Evolutionary conservation across 345 rosid species (phyloP), one percentile per base, ranked within the genome.

Genomic region (Eucalyptus dawsonii): DNA sequence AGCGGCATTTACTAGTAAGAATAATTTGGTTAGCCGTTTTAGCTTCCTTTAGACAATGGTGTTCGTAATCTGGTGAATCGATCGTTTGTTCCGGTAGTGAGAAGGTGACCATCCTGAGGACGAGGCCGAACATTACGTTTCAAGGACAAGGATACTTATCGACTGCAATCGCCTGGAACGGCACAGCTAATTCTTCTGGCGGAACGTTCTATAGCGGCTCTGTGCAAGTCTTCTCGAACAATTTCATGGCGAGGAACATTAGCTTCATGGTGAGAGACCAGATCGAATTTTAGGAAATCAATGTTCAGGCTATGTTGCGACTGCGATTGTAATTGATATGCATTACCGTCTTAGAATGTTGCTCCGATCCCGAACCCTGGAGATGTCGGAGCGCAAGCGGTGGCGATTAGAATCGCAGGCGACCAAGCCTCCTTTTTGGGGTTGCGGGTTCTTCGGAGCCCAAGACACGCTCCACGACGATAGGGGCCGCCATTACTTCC

Each of bases 401-500:
- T 97, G 56, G 99, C 99, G 15, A 92, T 97, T 53, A 94, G 99
- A 91, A 91, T 97, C 40, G 45, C 92, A 1, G 98, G 97, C 86
- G 99, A 97, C 88, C 91, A 95, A 90, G 92, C 98, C 0, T 95
- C 94, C 14, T 97, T 97, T n/a, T 83, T 89, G 92, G 88, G 98
- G 99, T 6, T 97, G 99, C 65, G 98, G 99, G 72, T 97, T 97
- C 94, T 96, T 95, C 37, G 99, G 99, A 91, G 98, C 99, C 87
- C 99, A 97, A 92, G 99, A 97, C 89, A 97, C 99, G 4, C 98
- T 97, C 86, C 99, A 96, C 89, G 99, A 97, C 44, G 99, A 97
- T 44, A 90, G 62, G 47, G 99, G 99, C 69, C 97, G 99, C 37
- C 99, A 97, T 91, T 96, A 95, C 92, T 97, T 96, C 88, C 96